Percentiles rank a stretch among this genome's conserved stretches.
These are phyloP conservation scores for Volutella citrinella DNA, from an alignment of 2,329 filamentous ascomycete species.

Conservation along the genomic window DNA sequence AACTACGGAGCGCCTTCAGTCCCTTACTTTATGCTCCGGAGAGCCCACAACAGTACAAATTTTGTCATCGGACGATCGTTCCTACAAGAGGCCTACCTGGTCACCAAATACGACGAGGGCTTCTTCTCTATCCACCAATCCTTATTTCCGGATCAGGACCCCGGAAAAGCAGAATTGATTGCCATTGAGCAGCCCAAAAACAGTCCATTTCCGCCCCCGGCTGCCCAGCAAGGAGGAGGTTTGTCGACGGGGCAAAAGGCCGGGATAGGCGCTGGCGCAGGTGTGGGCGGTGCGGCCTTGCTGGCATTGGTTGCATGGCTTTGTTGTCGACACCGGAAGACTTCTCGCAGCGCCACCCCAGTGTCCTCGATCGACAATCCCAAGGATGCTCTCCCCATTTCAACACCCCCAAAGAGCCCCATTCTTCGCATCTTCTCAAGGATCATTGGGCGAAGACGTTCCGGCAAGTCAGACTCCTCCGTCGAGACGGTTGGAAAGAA, in stretches of 20 bases:
- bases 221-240: conserved; percentile 15
- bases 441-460: conserved; percentile 36
- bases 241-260: conserved; percentile 41
- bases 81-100: conserved; percentile 65
- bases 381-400: conserved; percentile 35
- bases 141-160: conserved; percentile 43
- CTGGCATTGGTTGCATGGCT: conserved; percentile 30
- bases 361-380: conserved; percentile 26
- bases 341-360: conserved; percentile 15
- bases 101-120: conserved; percentile 53
- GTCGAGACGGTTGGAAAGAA: conserved; percentile 21
- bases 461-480: conserved; percentile 20
- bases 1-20: conserved; percentile 42
- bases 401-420: conserved; percentile 25
- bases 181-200: conserved; percentile 41
- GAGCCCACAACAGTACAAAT: conserved; percentile 48
- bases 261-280: conserved; percentile 45
- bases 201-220: conserved; percentile 45
- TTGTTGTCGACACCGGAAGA: conserved; percentile 33
- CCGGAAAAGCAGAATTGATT: conserved; percentile 37
- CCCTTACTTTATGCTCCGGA: conserved; percentile 66
- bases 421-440: conserved; percentile 36
- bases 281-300: conserved; percentile 29
- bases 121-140: conserved; percentile 56
- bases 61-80: conserved; percentile 66